Conservation (phyloP, 345 rosid species). For the Bruguiera gymnorhiza region DNA sequence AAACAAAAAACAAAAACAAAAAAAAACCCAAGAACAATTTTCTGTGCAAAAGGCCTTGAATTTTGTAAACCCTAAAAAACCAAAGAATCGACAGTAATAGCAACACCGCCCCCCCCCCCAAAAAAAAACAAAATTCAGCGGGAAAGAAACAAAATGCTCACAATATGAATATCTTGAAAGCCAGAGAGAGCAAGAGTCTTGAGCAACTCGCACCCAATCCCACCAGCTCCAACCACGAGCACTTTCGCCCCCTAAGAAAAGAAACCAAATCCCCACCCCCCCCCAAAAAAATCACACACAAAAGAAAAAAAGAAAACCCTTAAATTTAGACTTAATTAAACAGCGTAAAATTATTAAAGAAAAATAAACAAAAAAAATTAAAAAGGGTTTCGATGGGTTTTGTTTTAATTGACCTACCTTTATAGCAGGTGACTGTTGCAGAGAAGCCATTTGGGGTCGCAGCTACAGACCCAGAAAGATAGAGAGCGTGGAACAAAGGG, state of each 20-base stretch:
- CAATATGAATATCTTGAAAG: conserved; percentile 89
- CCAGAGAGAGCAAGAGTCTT: conserved; percentile 96
- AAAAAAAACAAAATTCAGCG: not conserved
- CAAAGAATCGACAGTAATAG: not conserved
- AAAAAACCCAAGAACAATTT: too few species aligned
- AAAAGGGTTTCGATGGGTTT: not conserved
- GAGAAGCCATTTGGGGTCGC: conserved; percentile 44
- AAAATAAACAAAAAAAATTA: not conserved
- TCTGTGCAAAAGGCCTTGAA: not conserved
- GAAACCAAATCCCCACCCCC: not conserved
- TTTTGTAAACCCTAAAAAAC: not conserved
- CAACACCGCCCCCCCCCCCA: not conserved
- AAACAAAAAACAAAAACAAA: too few species aligned
- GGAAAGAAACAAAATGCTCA: conserved; percentile 32
- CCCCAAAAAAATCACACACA: too few species aligned
- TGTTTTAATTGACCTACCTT: conserved; percentile 39
- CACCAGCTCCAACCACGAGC: conserved; percentile 99
- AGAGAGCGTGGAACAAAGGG: conserved; percentile 9
- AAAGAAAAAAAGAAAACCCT: conserved; percentile 12
- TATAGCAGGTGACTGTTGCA: conserved; percentile 42
- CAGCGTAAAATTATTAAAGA: not conserved
- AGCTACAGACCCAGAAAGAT: not conserved
- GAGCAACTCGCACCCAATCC: conserved; percentile 97
- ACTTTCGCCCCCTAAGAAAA: conserved; percentile 79
- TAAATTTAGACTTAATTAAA: not conserved